Base-by-base conservation (phyloP, 768 basidiomycete genomes). In the Kwoniella sp. region DNA sequence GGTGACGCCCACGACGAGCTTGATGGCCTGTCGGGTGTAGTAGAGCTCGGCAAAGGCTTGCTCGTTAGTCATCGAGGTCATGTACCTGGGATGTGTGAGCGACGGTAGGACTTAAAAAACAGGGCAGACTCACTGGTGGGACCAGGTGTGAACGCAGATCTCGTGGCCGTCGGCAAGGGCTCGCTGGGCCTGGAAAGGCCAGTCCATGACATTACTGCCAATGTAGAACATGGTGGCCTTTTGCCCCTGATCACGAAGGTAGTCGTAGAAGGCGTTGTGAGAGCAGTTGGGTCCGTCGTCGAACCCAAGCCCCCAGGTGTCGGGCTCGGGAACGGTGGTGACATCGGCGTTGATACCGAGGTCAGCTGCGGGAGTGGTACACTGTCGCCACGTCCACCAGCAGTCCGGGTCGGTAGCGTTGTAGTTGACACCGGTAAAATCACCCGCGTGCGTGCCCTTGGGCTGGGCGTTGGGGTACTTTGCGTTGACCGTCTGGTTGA, bases 1-100 rank as follows among this genome's bases (percentile, higher is more conserved):
- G 15, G 67, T 69, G 23, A 72, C 56, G 29, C 70, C 70, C n/a
- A 57, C 39, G 38, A 72, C 55, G 40, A 62, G 55, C 54, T 69
- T 63, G 57, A 72, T 68, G 43, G 60, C 60, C 50, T 65, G 41
- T 6, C 53, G 51, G 33, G 70, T 69, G 53, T 72, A 72, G 54
- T 67, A 72, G 7, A 72, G 55, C 53, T 72, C 70, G 15, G 68
- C 64, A 48, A 70, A 70, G 77, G 60, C 69, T 39, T 64, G 46
- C 42, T 69, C 67, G 47, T 69, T 69, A 20, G 70, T 58, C 43
- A 73, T 52, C 1, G 84, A 82, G 4, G 88, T 88, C 87, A 89
- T 64, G 32, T 55, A 53, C 31, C 62, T 63, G 40, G 2, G 56
- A 63, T 63, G 48, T n/a, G n/a, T n/a, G n/a, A n/a, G n/a, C n/a